A percentile compares a stretch with the other conserved stretches of the same genome.
These are phyloP conservation scores for Paracamarosporium sp. DNA, from an alignment of 2,329 filamentous ascomycete genomes.

Conservation along the genomic window DNA sequence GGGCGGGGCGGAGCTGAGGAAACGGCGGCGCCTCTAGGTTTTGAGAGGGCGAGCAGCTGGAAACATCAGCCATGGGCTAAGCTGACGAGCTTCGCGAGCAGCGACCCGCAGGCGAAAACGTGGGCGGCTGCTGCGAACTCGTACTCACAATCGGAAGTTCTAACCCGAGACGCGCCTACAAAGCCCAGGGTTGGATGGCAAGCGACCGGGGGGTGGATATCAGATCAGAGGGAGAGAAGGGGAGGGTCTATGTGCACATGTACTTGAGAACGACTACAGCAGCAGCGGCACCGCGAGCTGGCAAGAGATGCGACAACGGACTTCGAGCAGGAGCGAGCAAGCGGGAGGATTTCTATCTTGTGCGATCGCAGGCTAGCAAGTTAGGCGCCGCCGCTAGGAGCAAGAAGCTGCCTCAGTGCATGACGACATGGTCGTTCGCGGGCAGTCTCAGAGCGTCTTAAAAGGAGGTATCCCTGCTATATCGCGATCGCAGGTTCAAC, in stretches of 20 bases:
- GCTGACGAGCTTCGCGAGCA: constrained; percentile 1
- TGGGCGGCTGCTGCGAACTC: not conserved
- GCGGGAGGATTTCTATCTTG: constrained; percentile 1
- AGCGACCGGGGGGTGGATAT: not conserved
- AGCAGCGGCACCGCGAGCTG: not conserved
- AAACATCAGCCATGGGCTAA: constrained; percentile 1
- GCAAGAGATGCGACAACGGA: not conserved
- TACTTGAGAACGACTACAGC: not conserved
- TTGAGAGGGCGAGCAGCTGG: constrained; percentile 5
- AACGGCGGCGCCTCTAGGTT: constrained; percentile 2
- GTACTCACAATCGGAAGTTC: constrained; percentile 1
- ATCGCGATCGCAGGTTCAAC: constrained; percentile 1
- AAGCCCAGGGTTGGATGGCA: not conserved
- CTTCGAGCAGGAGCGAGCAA: not conserved
- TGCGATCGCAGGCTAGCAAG: not conserved
- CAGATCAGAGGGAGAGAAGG: not conserved
- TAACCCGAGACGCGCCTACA: not conserved
- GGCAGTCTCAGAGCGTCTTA: not conserved
- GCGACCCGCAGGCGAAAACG: constrained; percentile 2
- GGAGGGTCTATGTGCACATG: not conserved
- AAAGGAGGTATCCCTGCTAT: constrained; percentile 4
- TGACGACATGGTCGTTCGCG: constrained; percentile 6
- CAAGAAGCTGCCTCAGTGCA: not conserved
- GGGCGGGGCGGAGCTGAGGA: not conserved
- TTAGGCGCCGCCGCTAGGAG: constrained; percentile 2